Percentiles rank a stretch among this genome's conserved stretches.
Conservation (phyloP, 2,329 filamentous ascomycete species). For the Apiospora kogelbergensis region DNA sequence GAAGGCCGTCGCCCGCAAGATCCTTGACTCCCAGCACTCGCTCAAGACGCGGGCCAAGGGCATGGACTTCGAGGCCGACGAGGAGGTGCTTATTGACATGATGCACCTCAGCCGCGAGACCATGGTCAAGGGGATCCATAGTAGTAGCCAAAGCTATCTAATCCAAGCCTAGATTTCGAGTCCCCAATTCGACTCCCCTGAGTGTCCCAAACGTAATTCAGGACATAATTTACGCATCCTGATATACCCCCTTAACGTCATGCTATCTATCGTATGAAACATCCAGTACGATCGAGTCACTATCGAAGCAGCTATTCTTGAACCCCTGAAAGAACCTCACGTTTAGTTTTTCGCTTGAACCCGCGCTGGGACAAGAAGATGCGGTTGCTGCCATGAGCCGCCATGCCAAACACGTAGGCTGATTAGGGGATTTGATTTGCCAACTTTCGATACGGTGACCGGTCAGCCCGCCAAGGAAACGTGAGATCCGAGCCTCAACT, state of each 20-base stretch:
- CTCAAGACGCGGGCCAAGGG: slow-evolving; percentile 10
- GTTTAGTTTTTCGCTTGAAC: too few species aligned
- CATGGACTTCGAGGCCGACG: slow-evolving; percentile 12
- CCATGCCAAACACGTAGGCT: too few species aligned
- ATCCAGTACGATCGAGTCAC: too few species aligned
- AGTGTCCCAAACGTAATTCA: not conserved
- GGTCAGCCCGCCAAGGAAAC: not conserved
- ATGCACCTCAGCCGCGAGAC: slow-evolving; percentile 11
- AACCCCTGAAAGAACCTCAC: too few species aligned
- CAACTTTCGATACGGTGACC: not conserved
- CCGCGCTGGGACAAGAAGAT: too few species aligned
- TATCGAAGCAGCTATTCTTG: too few species aligned
- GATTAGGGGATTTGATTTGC: not conserved
- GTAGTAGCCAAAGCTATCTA: not conserved
- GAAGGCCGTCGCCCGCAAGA: slow-evolving; percentile 12
- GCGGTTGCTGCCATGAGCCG: too few species aligned
- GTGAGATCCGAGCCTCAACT: not conserved
- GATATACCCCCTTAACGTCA: not conserved
- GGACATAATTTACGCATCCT: not conserved
- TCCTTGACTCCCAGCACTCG: slow-evolving; percentile 12
- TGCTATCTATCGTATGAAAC: not conserved
- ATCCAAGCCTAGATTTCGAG: not conserved
- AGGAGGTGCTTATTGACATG: slow-evolving; percentile 10
- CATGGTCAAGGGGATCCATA: slow-evolving; percentile 9
- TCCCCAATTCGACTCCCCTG: not conserved